These are phyloP conservation scores for Hypomontagnella submonticulosa DNA, from an alignment of 495 filamentous ascomycete species.

Conservation along the genomic window DNA sequence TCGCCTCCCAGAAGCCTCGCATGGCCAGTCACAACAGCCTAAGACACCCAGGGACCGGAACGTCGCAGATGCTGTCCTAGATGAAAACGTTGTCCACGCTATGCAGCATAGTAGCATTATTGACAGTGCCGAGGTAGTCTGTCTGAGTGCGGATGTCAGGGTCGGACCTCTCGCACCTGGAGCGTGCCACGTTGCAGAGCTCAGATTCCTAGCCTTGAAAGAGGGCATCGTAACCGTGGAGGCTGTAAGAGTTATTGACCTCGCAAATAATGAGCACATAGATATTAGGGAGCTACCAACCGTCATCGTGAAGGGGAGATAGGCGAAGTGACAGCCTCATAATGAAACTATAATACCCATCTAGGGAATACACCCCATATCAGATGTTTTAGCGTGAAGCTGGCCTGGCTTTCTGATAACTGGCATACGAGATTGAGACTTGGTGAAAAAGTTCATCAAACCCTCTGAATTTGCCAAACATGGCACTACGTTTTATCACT, in stretches of 20 bases:
- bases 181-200: constrained; percentile 81
- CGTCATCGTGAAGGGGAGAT: constrained; percentile 66
- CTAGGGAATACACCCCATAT: not conserved
- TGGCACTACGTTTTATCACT: too few relatives aligned
- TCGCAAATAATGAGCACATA: constrained; percentile 80
- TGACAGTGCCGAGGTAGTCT: constrained; percentile 80
- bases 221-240: constrained; percentile 82
- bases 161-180: constrained; percentile 81
- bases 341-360: too few relatives aligned
- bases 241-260: constrained; percentile 82
- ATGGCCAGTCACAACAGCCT: constrained; percentile 25
- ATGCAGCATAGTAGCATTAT: constrained; percentile 78
- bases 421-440: too few relatives aligned
- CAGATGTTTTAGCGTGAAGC: not conserved
- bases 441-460: too few relatives aligned
- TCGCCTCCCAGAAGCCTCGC: constrained; percentile 27
- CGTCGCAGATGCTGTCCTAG: constrained; percentile 81
- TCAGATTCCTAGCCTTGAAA: constrained; percentile 81
- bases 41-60: constrained; percentile 43
- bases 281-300: constrained; percentile 85
- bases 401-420: not conserved
- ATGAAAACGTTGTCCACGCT: constrained; percentile 85
- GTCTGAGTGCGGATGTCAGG: constrained; percentile 83
- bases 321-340: constrained; percentile 1
- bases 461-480: too few relatives aligned